These are phyloP conservation scores for Punctularia strigosozonata DNA, from an alignment of 768 basidiomycete species.

Conservation along the genomic window DNA sequence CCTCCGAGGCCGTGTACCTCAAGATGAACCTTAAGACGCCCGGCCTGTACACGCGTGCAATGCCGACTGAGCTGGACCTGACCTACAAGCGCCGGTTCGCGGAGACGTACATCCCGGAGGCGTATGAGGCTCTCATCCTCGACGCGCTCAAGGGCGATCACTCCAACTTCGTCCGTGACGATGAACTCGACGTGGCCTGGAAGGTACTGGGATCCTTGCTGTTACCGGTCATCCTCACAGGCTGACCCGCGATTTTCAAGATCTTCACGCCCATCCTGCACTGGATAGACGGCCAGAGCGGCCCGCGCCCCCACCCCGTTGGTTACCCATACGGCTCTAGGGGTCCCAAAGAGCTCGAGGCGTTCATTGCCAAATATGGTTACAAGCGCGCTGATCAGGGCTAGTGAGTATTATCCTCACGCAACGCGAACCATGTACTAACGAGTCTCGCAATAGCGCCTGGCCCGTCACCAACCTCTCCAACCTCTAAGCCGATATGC, in stretches of 20 bases:
- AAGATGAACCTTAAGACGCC: slow-evolving; percentile 95
- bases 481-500: slow-evolving; percentile 26
- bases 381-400: slow-evolving; percentile 54
- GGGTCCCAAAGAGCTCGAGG: slow-evolving; percentile 78
- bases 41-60: slow-evolving; percentile 78
- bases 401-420: slow-evolving; percentile 49
- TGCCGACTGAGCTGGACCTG: slow-evolving; percentile 96
- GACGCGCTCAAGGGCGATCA: slow-evolving; percentile 97
- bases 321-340: slow-evolving; percentile 90
- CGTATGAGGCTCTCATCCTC: slow-evolving; percentile 90
- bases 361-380: slow-evolving; percentile 65
- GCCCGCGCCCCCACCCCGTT: slow-evolving; percentile 55
- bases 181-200: slow-evolving; percentile 97
- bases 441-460: slow-evolving; percentile 28
- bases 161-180: slow-evolving; percentile 96
- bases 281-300: slow-evolving; percentile 82
- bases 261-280: slow-evolving; percentile 92
- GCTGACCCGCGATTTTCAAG: slow-evolving; percentile 25
- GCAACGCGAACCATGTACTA: slow-evolving; percentile 4
- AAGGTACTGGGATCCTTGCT: slow-evolving; percentile 43
- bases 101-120: slow-evolving; percentile 89
- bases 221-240: slow-evolving; percentile 3
- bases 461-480: slow-evolving; percentile 69
- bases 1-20: slow-evolving; percentile 91
- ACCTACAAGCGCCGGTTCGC: slow-evolving; percentile 95